Conservation (phyloP, 768 basidiomycete species). For the Russula sp. region DNA sequence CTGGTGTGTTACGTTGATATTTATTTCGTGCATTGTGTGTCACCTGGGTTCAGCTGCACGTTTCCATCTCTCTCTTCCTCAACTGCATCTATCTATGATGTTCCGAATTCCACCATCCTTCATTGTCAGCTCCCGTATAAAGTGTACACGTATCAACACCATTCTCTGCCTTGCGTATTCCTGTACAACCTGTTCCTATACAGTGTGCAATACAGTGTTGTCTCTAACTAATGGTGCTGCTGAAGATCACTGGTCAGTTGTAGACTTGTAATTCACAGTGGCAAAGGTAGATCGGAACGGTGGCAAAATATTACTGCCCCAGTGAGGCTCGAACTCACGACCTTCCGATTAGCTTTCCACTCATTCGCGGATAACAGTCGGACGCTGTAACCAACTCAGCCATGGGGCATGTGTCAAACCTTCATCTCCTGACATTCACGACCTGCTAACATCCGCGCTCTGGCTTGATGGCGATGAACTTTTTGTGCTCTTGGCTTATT, state of each 20-base stretch:
- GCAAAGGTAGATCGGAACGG: neutral
- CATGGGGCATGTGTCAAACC: constrained; percentile 46
- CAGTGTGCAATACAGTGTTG: constrained; percentile 20
- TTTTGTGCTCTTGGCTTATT: neutral
- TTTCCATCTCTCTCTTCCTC: constrained; percentile 3
- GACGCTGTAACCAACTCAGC: constrained; percentile 77
- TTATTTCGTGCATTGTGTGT: constrained; percentile 12
- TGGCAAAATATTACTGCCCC: constrained; percentile 38
- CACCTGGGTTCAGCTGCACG: constrained; percentile 9
- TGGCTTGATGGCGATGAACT: too few species aligned
- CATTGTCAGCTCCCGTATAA: constrained; percentile 9
- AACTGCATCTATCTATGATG: constrained; percentile 21
- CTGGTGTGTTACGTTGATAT: constrained; percentile 5
- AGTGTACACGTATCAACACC: constrained; percentile 17
- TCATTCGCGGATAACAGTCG: constrained; percentile 49
- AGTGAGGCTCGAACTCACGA: constrained; percentile 66
- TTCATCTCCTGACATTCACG: neutral
- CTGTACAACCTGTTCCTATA: constrained; percentile 20
- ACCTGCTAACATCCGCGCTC: neutral
- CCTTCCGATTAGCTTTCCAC: constrained; percentile 45
- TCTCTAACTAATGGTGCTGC: neutral
- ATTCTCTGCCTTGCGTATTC: constrained; percentile 12
- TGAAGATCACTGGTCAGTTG: too few species aligned
- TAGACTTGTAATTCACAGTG: neutral
- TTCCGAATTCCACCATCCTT: neutral